Evolutionary conservation across 257 asterid genomes (phyloP), one percentile per base, ranked within the genome.

Genomic region (Dorcoceras hygrometricum): DNA sequence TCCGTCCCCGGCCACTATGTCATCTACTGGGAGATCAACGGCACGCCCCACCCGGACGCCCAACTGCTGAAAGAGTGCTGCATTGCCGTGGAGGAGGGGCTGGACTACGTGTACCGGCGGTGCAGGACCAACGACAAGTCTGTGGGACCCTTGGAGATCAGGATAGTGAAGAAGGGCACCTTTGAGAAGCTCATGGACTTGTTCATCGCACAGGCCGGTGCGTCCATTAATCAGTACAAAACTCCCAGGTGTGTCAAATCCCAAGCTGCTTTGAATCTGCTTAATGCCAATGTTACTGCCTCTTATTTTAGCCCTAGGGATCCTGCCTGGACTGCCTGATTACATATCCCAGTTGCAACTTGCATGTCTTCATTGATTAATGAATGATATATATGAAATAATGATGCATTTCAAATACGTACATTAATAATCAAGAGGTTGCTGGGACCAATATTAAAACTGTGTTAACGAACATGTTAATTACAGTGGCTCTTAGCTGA

Each of bases 1-100:
- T 78, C 89, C 32, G 75, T 82, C 57, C 96, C 96, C 32, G 96
- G 96, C 24, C 96, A 88, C 82, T 88, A 88, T 53, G 93, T 86
- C 74, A 80, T 88, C 71, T 88, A 69, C 61, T 88, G 96, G 96
- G 96, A 88, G 79, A 80, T 88, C 67, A 74, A 83, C 57, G 73
- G 70, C 73, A 32, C 61, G 4, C 69, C 68, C 57, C 73, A 68
- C 6, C 72, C 71, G 77, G 77, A 71, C 29, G 74, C 67, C 23
- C 72, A 76, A 11, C 84, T 82, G 36, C 72, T 88, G 31, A 58
- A 65, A 12, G 87, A 86, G 67, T 88, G 96, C 75, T 88, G 96
- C 81, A 71, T 81, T 55, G 80, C 81, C 5, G 75, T 86, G 63
- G 96, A 88, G 78, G 89, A 82, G 71, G 80, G 74, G 25, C 82